Evolutionary conservation across 2,329 filamentous ascomycete species (phyloP).

Genomic region (Passalora sequoiae): DNA sequence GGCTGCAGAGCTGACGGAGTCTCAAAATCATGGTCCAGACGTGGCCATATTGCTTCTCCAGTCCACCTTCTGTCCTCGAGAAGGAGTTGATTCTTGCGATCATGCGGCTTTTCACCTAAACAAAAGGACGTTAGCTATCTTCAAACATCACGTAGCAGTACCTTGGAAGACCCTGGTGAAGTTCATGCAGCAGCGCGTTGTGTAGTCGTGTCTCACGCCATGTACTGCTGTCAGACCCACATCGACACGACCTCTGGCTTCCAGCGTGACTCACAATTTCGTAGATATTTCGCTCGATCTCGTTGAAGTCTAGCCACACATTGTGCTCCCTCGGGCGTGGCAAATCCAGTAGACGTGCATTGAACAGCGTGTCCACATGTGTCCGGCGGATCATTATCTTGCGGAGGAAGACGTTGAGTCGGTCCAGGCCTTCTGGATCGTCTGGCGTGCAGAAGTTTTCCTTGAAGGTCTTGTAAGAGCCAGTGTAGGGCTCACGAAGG

Average conservation of each 20-base stretch:
- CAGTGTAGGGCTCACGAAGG: conserved; percentile 38
- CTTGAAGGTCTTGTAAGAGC: conserved; percentile 41
- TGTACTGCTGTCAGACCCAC: too few relatives aligned
- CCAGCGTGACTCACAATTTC: too few relatives aligned
- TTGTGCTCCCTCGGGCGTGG: conserved; percentile 46
- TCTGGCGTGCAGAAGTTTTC: conserved; percentile 39
- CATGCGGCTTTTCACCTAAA: conserved; percentile 39
- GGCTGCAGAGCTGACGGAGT: conserved; percentile 49
- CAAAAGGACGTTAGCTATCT: too few relatives aligned
- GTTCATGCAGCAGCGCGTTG: too few relatives aligned
- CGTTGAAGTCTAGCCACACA: conserved; percentile 46
- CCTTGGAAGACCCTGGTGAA: too few relatives aligned
- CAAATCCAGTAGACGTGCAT: conserved; percentile 50
- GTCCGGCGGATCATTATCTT: conserved; percentile 54
- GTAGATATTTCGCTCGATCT: conserved; percentile 51
- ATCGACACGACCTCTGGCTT: too few relatives aligned
- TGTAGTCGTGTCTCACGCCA: too few relatives aligned
- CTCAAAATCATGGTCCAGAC: conserved; percentile 46
- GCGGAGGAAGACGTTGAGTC: conserved; percentile 36
- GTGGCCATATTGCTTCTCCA: conserved; percentile 37
- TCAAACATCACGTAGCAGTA: too few relatives aligned
- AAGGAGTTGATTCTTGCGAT: conserved; percentile 40
- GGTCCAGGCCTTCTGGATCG: conserved; percentile 30
- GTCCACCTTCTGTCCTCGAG: conserved; percentile 13
- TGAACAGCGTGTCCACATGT: conserved; percentile 50